Evolutionary conservation across 257 asterid species (phyloP), one percentile per base, ranked within the genome.

Genomic region (Galeopsis tetrahit): DNA sequence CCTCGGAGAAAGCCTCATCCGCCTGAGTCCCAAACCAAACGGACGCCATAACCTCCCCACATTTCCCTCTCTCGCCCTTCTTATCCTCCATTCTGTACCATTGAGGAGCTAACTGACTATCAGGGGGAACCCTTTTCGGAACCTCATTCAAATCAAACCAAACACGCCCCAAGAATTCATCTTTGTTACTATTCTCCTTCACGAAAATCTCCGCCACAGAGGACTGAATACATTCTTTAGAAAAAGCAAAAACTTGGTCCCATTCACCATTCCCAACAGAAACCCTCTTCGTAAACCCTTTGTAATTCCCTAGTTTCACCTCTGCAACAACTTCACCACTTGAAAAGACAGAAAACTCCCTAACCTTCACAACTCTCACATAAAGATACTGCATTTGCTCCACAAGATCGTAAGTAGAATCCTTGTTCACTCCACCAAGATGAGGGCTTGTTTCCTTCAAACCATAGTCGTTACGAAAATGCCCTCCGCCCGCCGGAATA

Each of bases 1-100:
- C 96, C 81, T 91, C 97, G 0, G 95, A 82, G 33, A 91, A 91
- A 1, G 95, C 96, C 72, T 89, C 96, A 7, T 91, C 97, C 0
- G 97, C 97, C 33, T 91, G 97, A 17, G 97, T 91, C 4, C 97
- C 97, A 21, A 89, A 89, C 97, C 97, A 91, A 11, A 89, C 86
- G 0, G 96, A 77, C 7, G 85, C 86, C 97, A 91, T 91, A 4
- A 91, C 77, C 51, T 91, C 97, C 31, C 90, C 88, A 3, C 86
- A 78, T 60, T 91, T 87, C 0, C 77, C 62, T 79, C 88, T 82
- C 4, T 91, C 97, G 0, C 97, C 97, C 57, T 89, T 89, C 78
- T 79, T 84, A 61, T 89, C 96, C 79, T 86, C 97, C 93, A 87
- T 86, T 85, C 93, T 79, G 57, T 82, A 87, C 97, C 97, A 91